Evolutionary conservation across 768 basidiomycete species (phyloP).

Genomic region (Leccinum truebloodii): DNA sequence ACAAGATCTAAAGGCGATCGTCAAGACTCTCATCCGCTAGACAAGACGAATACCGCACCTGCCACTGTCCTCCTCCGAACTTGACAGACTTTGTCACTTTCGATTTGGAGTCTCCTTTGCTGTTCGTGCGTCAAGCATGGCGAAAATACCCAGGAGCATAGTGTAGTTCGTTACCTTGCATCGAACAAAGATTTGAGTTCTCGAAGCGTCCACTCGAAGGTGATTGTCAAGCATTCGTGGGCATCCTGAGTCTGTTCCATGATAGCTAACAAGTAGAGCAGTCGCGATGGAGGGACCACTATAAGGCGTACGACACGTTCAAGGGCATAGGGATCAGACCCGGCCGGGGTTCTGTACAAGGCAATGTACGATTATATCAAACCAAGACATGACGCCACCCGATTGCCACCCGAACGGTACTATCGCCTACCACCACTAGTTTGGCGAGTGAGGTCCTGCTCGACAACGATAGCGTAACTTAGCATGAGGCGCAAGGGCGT

Average conservation of each 20-base stretch:
- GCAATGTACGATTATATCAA: constrained; percentile 1
- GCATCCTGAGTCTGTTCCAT: constrained; percentile 39
- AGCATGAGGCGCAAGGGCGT: too few species aligned
- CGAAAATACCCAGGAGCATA: fast-evolving
- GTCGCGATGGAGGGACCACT: neutral
- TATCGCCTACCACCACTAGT: neutral
- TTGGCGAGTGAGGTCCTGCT: too few species aligned
- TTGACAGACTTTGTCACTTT: constrained; percentile 73
- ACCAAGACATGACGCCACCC: too few species aligned
- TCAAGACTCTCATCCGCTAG: neutral
- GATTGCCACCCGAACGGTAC: neutral
- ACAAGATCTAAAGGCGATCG: constrained; percentile 56
- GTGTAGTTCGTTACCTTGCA: constrained; percentile 42
- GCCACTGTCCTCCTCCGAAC: constrained; percentile 80
- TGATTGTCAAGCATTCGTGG: constrained; percentile 55
- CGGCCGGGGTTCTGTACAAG: neutral
- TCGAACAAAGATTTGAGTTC: constrained; percentile 77
- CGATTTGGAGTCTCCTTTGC: constrained; percentile 75
- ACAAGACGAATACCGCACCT: constrained; percentile 39
- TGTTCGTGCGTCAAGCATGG: constrained; percentile 17
- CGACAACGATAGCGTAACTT: neutral
- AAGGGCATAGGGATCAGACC: neutral
- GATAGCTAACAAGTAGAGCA: neutral
- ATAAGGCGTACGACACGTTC: constrained; percentile 5
- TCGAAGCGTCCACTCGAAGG: constrained; percentile 78